Conservation (phyloP, 148 eudicot genomes). For the Dianthus caryophyllus region DNA sequence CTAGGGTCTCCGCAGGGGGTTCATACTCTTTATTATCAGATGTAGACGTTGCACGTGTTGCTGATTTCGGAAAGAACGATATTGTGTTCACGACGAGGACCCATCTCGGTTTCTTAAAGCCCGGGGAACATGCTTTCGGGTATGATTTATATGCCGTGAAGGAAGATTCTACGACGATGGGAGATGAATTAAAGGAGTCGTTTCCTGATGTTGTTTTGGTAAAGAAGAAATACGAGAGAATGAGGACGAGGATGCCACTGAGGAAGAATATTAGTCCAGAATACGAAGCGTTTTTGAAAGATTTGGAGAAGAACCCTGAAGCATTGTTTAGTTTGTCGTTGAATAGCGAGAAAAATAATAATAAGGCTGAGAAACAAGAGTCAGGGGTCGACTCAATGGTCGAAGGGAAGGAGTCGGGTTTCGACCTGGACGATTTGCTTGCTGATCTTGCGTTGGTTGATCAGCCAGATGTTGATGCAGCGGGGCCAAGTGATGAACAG, state of each 20-base stretch:
- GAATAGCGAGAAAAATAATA: background rate
- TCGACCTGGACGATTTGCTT: conserved; percentile 15
- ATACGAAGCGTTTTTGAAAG: conserved; percentile 15
- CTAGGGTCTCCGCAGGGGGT: conserved; percentile 23
- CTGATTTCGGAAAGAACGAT: conserved; percentile 52
- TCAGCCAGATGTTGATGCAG: conserved; percentile 1
- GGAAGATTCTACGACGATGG: conserved; percentile 29
- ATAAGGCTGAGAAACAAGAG: background rate
- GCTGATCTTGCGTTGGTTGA: conserved; percentile 21
- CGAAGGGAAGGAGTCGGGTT: background rate
- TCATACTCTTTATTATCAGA: conserved; percentile 47
- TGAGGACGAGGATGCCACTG: background rate
- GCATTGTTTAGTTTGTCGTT: conserved; percentile 20
- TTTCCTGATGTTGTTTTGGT: conserved; percentile 48
- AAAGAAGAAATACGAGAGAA: conserved; percentile 35
- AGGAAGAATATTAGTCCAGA: conserved; percentile 13
- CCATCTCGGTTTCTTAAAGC: conserved; percentile 48
- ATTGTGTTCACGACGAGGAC: conserved; percentile 35
- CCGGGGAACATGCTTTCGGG: conserved; percentile 59
- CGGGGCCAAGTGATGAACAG: background rate
- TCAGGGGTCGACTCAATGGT: background rate
- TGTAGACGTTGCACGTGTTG: conserved; percentile 41
- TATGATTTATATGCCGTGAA: conserved; percentile 47
- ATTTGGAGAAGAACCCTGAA: conserved; percentile 21
- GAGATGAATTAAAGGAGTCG: conserved; percentile 29